Evolutionary conservation across 2,329 filamentous ascomycete species (phyloP).

Genomic region (Coniella vitis): DNA sequence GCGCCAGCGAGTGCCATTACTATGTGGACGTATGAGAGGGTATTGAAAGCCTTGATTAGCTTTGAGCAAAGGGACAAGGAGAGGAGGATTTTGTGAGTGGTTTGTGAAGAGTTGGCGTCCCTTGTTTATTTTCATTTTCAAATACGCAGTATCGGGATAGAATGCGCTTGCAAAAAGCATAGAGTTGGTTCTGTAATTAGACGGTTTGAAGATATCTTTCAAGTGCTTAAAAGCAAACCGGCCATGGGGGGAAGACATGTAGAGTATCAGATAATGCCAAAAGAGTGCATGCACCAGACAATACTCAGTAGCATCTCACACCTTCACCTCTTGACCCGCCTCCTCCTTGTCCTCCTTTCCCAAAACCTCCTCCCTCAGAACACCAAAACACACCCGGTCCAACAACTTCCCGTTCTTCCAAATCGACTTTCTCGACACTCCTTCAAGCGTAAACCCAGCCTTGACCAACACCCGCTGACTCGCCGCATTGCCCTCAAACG

Average conservation of each 20-base stretch:
- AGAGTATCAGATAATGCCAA: too few species aligned
- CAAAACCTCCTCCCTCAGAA: slow-evolving; percentile 30
- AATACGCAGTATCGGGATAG: background rate
- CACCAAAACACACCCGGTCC: slow-evolving; percentile 31
- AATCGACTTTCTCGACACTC: slow-evolving; percentile 31
- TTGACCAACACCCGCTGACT: slow-evolving; percentile 37
- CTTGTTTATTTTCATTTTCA: too few species aligned
- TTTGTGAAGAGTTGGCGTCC: background rate
- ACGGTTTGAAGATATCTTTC: too few species aligned
- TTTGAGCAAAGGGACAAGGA: slow-evolving; percentile 23
- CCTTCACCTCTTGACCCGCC: too few species aligned
- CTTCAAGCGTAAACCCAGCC: slow-evolving; percentile 38
- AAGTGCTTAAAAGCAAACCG: background rate
- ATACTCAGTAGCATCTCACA: too few species aligned
- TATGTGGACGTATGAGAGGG: slow-evolving; percentile 88
- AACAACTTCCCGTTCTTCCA: slow-evolving; percentile 35
- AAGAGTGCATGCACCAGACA: too few species aligned
- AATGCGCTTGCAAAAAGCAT: background rate
- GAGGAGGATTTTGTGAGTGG: slow-evolving; percentile 3
- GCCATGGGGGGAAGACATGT: too few species aligned
- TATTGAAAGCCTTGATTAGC: slow-evolving; percentile 52
- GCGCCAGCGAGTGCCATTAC: slow-evolving; percentile 90
- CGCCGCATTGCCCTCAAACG: slow-evolving; percentile 32
- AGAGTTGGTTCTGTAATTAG: background rate
- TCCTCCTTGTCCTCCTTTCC: slow-evolving; percentile 19